Base-by-base conservation (phyloP, 208 protist genomes). In the Trypanosoma congolense region DNA sequence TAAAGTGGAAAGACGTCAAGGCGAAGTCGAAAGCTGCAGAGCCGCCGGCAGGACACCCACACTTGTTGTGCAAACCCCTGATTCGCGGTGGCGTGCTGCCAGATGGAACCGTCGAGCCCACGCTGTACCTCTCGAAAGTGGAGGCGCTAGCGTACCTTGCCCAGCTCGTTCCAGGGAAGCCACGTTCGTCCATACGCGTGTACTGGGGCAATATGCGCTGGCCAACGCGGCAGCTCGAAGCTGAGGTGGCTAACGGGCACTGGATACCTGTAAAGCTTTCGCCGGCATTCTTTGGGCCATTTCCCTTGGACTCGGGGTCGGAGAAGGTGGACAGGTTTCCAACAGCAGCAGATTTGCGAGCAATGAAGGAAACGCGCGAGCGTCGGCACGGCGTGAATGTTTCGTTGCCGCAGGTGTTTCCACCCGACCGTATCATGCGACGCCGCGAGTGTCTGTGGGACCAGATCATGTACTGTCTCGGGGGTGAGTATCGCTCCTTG, bases 191-290 rank as follows among this genome's bases (percentile, higher is more conserved):
- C 16, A 59, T 90, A 48, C 79, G 86, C 19, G 64, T 93, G 16
- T 93, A 90, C 69, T 93, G 86, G 86, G 86, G 86, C 26, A 79
- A 68, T 52, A 88, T 87, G 73, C 77, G 76, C 6, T 93, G 86
- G 86, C 59, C 83, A 10, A 87, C 86, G 0, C 65, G 63, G 25
- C 80, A 90, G 54, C 57, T 93, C 4, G 76, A 87, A 58, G 51
- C 73, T 18, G 86, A 93, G 56, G 78, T 93, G 24, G 73, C 65
- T n/a, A 87, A 87, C 43, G 86, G 86, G 9, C 83, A 90, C 54
- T 93, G 82, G 80, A 85, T 90, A 48, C 75, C 86, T 1, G 77
- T 90, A 35, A 76, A 77, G 55, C 63, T 89, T 33, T 90, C 82
- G 25, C 80, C 86, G 22, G 73, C 65, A 48, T 93, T 93, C 51